Evolutionary conservation across 495 filamentous ascomycete species (phyloP).

Genomic region (Glonium stellatum): DNA sequence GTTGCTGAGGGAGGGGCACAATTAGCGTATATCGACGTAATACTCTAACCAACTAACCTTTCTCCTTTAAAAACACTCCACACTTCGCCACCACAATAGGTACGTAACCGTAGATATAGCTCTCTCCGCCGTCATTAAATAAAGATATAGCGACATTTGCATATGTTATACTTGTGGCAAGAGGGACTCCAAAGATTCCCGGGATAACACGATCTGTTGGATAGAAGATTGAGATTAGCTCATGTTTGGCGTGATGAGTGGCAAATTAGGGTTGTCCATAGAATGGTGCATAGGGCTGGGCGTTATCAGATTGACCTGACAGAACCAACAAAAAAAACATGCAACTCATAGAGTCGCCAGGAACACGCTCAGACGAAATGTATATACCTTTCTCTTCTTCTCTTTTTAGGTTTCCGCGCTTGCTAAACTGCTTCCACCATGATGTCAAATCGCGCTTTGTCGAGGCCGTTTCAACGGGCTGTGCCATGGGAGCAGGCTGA

Average conservation of each 20-base stretch:
- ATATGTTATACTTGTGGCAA: slow-evolving; percentile 92
- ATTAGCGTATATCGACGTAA: neutral
- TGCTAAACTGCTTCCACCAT: slow-evolving; percentile 84
- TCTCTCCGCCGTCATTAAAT: slow-evolving; percentile 80
- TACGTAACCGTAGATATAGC: slow-evolving; percentile 98
- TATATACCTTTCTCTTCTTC: slow-evolving; percentile 67
- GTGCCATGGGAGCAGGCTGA: slow-evolving; percentile 25
- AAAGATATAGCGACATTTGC: slow-evolving; percentile 98
- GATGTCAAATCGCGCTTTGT: slow-evolving; percentile 75
- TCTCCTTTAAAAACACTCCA: slow-evolving; percentile 95
- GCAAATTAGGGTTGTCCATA: neutral
- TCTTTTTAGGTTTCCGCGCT: slow-evolving; percentile 57
- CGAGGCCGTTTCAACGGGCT: slow-evolving; percentile 41
- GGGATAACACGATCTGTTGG: slow-evolving; percentile 32
- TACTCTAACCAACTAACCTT: slow-evolving; percentile 55
- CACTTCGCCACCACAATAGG: slow-evolving; percentile 99
- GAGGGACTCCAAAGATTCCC: slow-evolving; percentile 89
- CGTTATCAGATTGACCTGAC: slow-evolving; percentile 3
- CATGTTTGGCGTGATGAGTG: neutral
- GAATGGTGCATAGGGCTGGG: slow-evolving; percentile 4
- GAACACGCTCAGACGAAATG: neutral
- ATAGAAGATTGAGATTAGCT: slow-evolving; percentile 5
- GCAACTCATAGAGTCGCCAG: neutral
- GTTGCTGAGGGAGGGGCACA: slow-evolving; percentile 56
- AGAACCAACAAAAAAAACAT: neutral